phyloP scores from a whole-genome alignment of 805 yeast species.

The Wickerhamiella qilinensis region DNA sequence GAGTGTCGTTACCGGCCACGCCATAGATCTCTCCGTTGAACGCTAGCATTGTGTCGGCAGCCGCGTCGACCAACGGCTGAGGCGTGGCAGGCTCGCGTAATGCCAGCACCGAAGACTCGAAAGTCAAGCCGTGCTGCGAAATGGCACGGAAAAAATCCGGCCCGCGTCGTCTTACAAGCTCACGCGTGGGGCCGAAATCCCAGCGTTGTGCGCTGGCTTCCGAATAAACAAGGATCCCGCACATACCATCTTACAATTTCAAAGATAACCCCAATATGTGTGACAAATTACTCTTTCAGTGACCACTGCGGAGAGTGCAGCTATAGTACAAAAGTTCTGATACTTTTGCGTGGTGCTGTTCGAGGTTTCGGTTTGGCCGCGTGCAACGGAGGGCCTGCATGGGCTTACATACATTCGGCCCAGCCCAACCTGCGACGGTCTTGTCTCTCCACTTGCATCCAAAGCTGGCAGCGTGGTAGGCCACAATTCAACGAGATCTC shows the following conservation, averaged over 20 bases:
- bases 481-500: too few species aligned
- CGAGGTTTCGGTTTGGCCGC: too few species aligned
- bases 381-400: too few species aligned
- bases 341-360: too few species aligned
- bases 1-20: slow-evolving; percentile 44
- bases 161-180: slow-evolving; percentile 13
- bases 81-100: slow-evolving; percentile 59
- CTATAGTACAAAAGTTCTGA: too few species aligned
- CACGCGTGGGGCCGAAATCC: neutral
- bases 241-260: slow-evolving; percentile 11
- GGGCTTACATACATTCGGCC: too few species aligned
- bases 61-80: slow-evolving; percentile 42
- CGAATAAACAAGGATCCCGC: slow-evolving; percentile 19
- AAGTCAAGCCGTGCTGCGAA: neutral
- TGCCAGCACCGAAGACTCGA: slow-evolving; percentile 47
- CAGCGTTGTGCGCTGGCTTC: too few species aligned
- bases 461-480: too few species aligned
- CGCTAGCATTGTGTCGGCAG: slow-evolving; percentile 40
- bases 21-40: slow-evolving; percentile 88
- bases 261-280: neutral
- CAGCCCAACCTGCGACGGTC: too few species aligned
- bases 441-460: too few species aligned
- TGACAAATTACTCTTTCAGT: neutral
- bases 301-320: neutral
- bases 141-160: slow-evolving; percentile 15